phyloP scores from a whole-genome alignment of 768 basidiomycete species.

The Tylopilus sp. region DNA sequence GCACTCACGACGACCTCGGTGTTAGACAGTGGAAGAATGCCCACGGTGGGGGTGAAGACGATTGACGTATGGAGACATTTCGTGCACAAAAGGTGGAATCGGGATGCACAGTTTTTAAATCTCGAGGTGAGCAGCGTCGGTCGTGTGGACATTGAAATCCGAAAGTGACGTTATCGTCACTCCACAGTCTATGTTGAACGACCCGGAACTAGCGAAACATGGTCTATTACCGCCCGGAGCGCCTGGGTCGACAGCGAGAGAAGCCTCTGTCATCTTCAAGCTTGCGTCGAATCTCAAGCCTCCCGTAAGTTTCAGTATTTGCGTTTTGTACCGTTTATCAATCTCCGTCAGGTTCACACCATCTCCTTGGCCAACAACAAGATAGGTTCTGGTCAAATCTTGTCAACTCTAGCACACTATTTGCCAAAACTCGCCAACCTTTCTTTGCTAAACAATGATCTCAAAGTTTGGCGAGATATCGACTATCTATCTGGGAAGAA shows the following conservation, averaged over 20 bases:
- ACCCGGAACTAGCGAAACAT: slow-evolving; percentile 70
- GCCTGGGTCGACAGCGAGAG: slow-evolving; percentile 56
- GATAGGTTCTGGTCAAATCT: slow-evolving; percentile 53
- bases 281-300: slow-evolving; percentile 77
- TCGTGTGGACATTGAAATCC: not conserved
- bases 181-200: slow-evolving; percentile 69
- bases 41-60: slow-evolving; percentile 33
- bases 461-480: slow-evolving; percentile 68
- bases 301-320: slow-evolving; percentile 41
- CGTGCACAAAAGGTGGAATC: slow-evolving; percentile 69
- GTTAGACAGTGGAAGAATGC: slow-evolving; percentile 9
- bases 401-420: slow-evolving; percentile 64
- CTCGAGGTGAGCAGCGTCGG: slow-evolving; percentile 63
- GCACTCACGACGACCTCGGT: slow-evolving; percentile 38
- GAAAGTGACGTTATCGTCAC: slow-evolving; percentile 5
- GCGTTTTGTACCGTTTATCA: not conserved
- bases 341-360: slow-evolving; percentile 56
- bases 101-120: slow-evolving; percentile 68
- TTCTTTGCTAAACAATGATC: slow-evolving; percentile 74
- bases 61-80: slow-evolving; percentile 76
- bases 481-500: slow-evolving; percentile 56
- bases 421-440: slow-evolving; percentile 79
- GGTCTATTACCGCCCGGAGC: slow-evolving; percentile 69
- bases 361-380: slow-evolving; percentile 83
- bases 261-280: slow-evolving; percentile 86